phyloP scores from a whole-genome alignment of 2,329 filamentous ascomycete species.

The Colletotrichum tabaci region DNA sequence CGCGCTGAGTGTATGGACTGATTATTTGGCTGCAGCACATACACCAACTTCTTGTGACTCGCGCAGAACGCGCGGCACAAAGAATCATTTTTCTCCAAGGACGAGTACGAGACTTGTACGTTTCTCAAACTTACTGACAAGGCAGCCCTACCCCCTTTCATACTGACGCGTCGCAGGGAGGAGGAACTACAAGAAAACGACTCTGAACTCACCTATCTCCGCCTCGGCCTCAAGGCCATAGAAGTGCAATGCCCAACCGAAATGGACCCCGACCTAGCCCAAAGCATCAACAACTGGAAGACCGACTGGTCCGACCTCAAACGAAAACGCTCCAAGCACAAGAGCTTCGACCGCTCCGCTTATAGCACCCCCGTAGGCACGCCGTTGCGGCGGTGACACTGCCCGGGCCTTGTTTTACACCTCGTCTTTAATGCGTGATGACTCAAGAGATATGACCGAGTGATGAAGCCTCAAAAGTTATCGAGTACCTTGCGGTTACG shows the following conservation, averaged over 20 bases:
- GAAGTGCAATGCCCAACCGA: constrained; percentile 70
- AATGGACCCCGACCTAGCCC: constrained; percentile 69
- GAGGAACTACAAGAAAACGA: constrained; percentile 70
- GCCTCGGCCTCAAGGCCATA: constrained; percentile 74
- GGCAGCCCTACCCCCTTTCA: not conserved
- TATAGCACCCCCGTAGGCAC: constrained; percentile 39
- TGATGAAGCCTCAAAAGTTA: constrained; percentile 40
- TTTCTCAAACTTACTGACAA: constrained; percentile 22
- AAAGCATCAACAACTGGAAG: constrained; percentile 74
- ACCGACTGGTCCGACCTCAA: constrained; percentile 70
- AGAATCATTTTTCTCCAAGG: constrained; percentile 73
- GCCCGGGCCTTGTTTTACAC: constrained; percentile 30
- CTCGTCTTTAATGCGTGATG: constrained; percentile 38
- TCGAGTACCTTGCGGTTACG: constrained; percentile 35
- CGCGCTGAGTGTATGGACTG: constrained; percentile 6
- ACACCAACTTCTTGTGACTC: constrained; percentile 71
- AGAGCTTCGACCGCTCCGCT: constrained; percentile 38
- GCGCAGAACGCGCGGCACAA: constrained; percentile 70
- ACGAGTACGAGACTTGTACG: constrained; percentile 71
- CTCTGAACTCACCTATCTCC: constrained; percentile 72
- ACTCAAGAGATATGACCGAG: constrained; percentile 40
- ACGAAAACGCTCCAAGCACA: constrained; percentile 56
- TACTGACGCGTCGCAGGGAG: constrained; percentile 58
- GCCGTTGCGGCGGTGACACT: constrained; percentile 38
- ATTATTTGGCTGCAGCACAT: constrained; percentile 64